Evolutionary conservation across 176 grass and related monocot species (phyloP).

Genomic region (Avena insularis): DNA sequence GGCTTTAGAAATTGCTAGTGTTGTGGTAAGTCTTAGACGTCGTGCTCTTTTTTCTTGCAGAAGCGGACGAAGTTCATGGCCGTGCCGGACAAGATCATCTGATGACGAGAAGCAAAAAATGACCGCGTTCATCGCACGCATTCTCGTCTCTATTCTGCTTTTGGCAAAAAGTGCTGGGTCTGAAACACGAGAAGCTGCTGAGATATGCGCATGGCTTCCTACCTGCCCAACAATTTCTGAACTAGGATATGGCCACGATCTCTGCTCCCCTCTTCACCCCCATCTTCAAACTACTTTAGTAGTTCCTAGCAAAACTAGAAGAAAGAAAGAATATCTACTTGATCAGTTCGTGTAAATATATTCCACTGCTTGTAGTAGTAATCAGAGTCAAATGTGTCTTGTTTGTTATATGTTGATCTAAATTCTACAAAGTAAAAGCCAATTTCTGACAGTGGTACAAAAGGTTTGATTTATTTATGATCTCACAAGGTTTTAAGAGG

Average conservation of each 20-base stretch:
- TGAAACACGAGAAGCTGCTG: constrained; percentile 78
- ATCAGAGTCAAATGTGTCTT: not conserved
- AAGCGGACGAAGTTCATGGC: constrained; percentile 81
- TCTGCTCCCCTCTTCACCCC: not conserved
- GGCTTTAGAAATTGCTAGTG: not conserved
- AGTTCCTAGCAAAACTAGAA: not conserved
- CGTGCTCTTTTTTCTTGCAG: constrained; percentile 44
- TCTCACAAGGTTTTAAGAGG: too few species aligned
- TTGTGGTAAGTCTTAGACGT: not conserved
- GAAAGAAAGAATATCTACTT: not conserved
- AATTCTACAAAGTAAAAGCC: too few species aligned
- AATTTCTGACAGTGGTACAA: too few species aligned
- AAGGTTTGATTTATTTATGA: too few species aligned
- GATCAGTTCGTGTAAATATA: not conserved
- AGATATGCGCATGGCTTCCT: constrained; percentile 62
- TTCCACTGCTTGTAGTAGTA: not conserved
- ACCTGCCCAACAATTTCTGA: constrained; percentile 39
- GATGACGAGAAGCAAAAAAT: constrained; percentile 12
- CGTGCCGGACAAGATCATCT: constrained; percentile 81
- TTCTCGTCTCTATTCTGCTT: not conserved
- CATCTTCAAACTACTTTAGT: not conserved
- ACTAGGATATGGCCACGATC: not conserved
- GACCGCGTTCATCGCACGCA: not conserved
- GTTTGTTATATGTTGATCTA: too few species aligned
- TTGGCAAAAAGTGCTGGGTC: constrained; percentile 35